Evolutionary conservation across 2,329 filamentous ascomycete genomes (phyloP).

Genomic region (Dactylellina haptotyla): DNA sequence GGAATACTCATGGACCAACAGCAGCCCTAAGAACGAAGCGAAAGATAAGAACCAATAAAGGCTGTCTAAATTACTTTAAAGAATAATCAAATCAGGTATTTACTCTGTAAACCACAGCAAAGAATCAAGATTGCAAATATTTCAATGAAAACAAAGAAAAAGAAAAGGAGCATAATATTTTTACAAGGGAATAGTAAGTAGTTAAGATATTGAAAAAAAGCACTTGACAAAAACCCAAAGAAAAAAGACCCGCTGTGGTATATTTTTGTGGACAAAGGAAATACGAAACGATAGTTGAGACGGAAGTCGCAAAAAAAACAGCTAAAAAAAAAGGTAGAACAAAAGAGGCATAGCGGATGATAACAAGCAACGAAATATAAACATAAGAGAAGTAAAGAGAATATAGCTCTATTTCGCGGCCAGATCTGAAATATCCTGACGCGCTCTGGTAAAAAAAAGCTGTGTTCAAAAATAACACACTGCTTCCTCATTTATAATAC

Average conservation of each 20-base stretch:
- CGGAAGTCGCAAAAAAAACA: slow-evolving; percentile 11
- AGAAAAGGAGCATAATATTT: slow-evolving; percentile 7
- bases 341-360: no score
- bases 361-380: no score
- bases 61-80: no score
- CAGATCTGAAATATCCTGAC: no score
- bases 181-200: slow-evolving; percentile 45
- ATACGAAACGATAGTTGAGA: neutral
- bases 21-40: no score
- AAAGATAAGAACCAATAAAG: neutral
- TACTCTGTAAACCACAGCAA: neutral
- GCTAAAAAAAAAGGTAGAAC: slow-evolving; percentile 12
- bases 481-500: slow-evolving; percentile 15
- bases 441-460: neutral
- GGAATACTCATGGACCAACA: no score
- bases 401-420: no score
- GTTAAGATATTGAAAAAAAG: neutral
- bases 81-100: neutral
- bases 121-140: neutral
- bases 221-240: slow-evolving; percentile 1
- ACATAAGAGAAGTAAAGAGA: slow-evolving; percentile 12
- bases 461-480: slow-evolving; percentile 36
- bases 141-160: neutral
- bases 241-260: slow-evolving; percentile 37
- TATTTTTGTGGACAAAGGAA: slow-evolving; percentile 12